Evolutionary conservation across 202 grass and related monocot genomes (phyloP), one percentile per base, ranked within the genome.

Genomic region (Tripidium arundinaceum): DNA sequence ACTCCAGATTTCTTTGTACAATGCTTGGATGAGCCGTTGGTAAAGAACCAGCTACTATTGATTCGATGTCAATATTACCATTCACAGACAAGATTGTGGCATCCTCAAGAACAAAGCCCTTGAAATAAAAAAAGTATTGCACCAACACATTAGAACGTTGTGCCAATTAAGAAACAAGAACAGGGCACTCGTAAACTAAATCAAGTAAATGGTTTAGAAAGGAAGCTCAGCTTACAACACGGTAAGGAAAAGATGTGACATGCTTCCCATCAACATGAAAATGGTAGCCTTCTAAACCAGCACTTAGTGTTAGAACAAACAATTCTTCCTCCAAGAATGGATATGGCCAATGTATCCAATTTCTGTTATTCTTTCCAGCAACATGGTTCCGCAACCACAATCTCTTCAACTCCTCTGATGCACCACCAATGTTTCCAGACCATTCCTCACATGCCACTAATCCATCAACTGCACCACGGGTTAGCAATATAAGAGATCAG

Each of bases 61-160:
- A 95, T 63, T 84, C 42, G 36, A 98, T 63, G 2, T 85, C 88
- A 47, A 95, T 46, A 79, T 95, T 85, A 21, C 96, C 96, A 69
- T 71, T 83, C 63, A 93, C 60, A 62, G 85, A 84, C 52, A 98
- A 84, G 6, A 82, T 64, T 54, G 88, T 82, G 28, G 92, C 86
- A 81, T 98, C 96, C 55, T 95, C 96, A 60, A 95, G 86, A 46
- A 79, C 41, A 87, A 95, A 95, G 27, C 92, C 92, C 96, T 98
- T 52, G 27, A 87, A 80, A 61, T 82, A 26, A 72, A 70, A 40
- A 1, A 38, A 38, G n/a, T n/a, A n/a, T n/a, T n/a, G n/a, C 38
- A 70, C 52, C 12, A 26, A 19, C 9, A 49, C 2, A 74, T 85
- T 24, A 89, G 67, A 73, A 8, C 70, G 61, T 7, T 34, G n/a